Evolutionary conservation across 108 stramenopile species (phyloP).

Genomic region (Fistulifera pelliculosa): DNA sequence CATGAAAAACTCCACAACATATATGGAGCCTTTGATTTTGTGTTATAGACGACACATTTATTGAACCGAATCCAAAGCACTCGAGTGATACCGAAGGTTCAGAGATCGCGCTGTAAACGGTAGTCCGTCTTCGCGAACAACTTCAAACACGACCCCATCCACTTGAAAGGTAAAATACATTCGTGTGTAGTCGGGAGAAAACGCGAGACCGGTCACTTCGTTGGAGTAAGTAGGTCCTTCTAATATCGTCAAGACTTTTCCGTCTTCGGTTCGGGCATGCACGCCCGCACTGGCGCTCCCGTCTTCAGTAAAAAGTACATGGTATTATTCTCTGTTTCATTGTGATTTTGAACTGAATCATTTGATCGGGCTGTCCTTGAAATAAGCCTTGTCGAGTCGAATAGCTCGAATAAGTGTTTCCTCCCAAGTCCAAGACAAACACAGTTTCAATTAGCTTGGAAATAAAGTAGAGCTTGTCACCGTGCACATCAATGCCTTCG

Average conservation of each 20-base stretch:
- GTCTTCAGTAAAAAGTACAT: slow-evolving; percentile 51
- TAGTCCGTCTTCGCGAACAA: slow-evolving; percentile 37
- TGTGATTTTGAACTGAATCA: slow-evolving; percentile 14
- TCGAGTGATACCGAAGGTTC: neutral
- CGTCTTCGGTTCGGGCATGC: slow-evolving; percentile 24
- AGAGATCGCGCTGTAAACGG: neutral
- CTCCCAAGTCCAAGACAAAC: slow-evolving; percentile 24
- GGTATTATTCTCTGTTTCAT: neutral
- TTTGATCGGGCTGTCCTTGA: slow-evolving; percentile 22
- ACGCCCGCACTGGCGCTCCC: slow-evolving; percentile 30
- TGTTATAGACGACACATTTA: too few species aligned
- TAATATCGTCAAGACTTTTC: slow-evolving; percentile 28
- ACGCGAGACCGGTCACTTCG: slow-evolving; percentile 49
- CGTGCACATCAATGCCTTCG: slow-evolving; percentile 30
- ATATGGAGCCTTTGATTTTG: too few species aligned
- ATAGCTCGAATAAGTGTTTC: slow-evolving; percentile 6
- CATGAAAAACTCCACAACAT: too few species aligned
- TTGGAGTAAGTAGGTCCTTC: slow-evolving; percentile 19
- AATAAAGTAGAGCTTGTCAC: slow-evolving; percentile 16
- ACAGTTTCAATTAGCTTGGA: slow-evolving; percentile 27
- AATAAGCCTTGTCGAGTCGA: slow-evolving; percentile 18
- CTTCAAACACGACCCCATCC: slow-evolving; percentile 27
- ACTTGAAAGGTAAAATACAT: slow-evolving; percentile 52
- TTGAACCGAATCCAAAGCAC: too few species aligned
- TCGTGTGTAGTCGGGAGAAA: slow-evolving; percentile 38